Base-by-base conservation (phyloP, 345 rosid species). In the Sonneratia alba region DNA sequence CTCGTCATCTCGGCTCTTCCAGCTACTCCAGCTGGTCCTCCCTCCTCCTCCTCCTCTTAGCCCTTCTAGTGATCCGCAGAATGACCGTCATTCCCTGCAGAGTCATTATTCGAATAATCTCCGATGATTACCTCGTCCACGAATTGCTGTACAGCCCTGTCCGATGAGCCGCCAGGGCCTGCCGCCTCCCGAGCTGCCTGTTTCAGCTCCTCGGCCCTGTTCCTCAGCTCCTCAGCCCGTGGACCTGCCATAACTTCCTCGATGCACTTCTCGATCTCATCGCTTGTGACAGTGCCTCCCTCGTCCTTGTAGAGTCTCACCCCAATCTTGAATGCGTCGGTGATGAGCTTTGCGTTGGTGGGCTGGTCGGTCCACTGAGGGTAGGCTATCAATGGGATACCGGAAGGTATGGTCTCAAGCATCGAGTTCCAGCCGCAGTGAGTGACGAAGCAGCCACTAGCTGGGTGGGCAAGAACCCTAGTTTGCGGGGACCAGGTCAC, bases 141-240 rank as follows among this genome's bases (percentile, higher is more conserved):
- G 53, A 93, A 93, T 19, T 71, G 82, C 21, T 79, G 81, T 4
- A 91, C 59, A 66, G 86, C 86, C 76, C 68, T 51, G 45, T 85
- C 81, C 0, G 97, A 93, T 13, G 97, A 89, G 5, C 97, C 98
- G 63, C 96, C 91, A 4, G 69, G 85, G 12, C 83, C 84, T 55
- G 86, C 90, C 0, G 92, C 98, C 8, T 81, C 82, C 70, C 81
- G 85, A 63, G 96, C 92, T 7, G 77, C 85, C 7, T 21, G 75
- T 82, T 83, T 91, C 87, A 92, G 83, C 66, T 73, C 82, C 79
- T 76, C 77, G 1, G 89, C 91, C 43, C 82, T 93, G 72, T 72
- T 66, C 79, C 85, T 91, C 74, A 89, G 43, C 73, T 83, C 85
- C 48, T 7, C 75, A 0, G 89, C 88, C 73, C 75, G 77, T 14